Percentiles rank a stretch among this genome's conserved stretches.
Evolutionary conservation across 345 rosid species (phyloP).

Genomic region (Acer campestre): DNA sequence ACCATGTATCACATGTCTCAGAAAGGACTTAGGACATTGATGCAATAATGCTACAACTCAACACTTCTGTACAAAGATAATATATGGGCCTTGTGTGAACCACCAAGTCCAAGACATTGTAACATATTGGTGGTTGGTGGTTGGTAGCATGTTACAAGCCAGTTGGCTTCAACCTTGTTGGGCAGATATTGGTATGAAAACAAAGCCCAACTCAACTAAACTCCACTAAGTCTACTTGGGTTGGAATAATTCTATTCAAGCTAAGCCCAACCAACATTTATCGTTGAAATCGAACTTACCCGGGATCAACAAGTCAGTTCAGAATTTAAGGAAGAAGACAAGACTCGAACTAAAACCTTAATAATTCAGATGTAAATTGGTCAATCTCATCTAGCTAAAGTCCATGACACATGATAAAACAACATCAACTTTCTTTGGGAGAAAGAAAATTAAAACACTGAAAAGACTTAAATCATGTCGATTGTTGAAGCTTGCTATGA

Average conservation of each 20-base stretch:
- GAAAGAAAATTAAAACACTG: background rate
- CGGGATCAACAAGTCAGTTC: too few relatives aligned
- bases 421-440: background rate
- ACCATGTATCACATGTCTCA: too few relatives aligned
- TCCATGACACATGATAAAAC: background rate
- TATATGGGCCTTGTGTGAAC: background rate
- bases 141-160: background rate
- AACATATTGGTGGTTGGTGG: too few relatives aligned
- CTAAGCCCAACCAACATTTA: background rate
- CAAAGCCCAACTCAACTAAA: background rate
- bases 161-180: background rate
- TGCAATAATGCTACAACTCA: background rate
- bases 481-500: background rate
- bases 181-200: background rate
- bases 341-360: too few relatives aligned
- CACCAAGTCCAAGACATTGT: too few relatives aligned
- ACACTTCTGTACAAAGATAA: background rate
- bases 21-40: background rate
- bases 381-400: background rate
- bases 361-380: too few relatives aligned
- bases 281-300: too few relatives aligned
- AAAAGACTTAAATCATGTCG: background rate
- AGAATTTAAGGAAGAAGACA: too few relatives aligned
- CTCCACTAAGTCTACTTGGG: background rate
- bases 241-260: background rate